Evolutionary conservation across 768 basidiomycete genomes (phyloP).

Genomic region (Boletus tomentosulus): DNA sequence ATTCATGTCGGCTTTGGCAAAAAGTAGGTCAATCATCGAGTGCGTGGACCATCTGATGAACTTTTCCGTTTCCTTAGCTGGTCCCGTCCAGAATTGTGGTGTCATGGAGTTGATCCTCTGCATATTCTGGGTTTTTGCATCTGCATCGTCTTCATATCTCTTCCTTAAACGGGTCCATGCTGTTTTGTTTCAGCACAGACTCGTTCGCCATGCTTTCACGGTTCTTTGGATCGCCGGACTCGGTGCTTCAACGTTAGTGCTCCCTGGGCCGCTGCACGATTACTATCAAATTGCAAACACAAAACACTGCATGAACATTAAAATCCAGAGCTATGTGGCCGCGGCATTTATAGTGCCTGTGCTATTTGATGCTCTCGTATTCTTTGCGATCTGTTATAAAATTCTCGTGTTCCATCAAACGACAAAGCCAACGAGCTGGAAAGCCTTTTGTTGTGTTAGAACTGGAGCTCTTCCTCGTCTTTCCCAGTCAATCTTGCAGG

Average conservation of each 20-base stretch:
- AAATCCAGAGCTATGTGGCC: conserved; percentile 21
- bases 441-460: conserved; percentile 13
- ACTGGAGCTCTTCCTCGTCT: conserved; percentile 29
- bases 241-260: conserved; percentile 24
- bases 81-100: conserved; percentile 20
- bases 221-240: conserved; percentile 31
- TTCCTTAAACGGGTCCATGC: conserved; percentile 39
- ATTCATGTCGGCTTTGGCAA: conserved; percentile 14
- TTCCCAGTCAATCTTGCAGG: conserved; percentile 32
- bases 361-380: conserved; percentile 34
- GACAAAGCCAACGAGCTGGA: conserved; percentile 9
- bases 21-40: conserved; percentile 12
- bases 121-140: conserved; percentile 18
- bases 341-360: conserved; percentile 27
- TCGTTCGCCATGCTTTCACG: conserved; percentile 23
- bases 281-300: conserved; percentile 32
- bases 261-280: conserved; percentile 22
- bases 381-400: conserved; percentile 31
- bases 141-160: conserved; percentile 30
- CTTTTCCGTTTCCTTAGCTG: conserved; percentile 8
- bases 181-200: conserved; percentile 23
- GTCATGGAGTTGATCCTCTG: conserved; percentile 13
- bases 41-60: neutral
- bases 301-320: conserved; percentile 27
- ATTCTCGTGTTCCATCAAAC: conserved; percentile 20